Base-by-base conservation (phyloP, 2,329 filamentous ascomycete genomes). In the Drechslera avenae region DNA sequence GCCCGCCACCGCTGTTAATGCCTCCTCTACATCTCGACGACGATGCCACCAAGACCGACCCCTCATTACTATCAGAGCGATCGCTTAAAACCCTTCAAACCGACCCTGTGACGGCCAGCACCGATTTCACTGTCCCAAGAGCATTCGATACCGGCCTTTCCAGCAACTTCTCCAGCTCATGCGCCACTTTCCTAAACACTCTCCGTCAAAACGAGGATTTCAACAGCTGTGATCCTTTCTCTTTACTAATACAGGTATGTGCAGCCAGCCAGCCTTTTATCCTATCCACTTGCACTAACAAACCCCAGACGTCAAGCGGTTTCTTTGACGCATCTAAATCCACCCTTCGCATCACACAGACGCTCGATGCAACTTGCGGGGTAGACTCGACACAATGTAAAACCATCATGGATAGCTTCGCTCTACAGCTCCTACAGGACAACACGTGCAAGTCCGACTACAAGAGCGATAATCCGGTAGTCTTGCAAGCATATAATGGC, bases 291-390 rank as follows among this genome's bases (percentile, higher is more conserved):
- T 39, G 17, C 19, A 28, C 42, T 66, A 28, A 66, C 46, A 31
- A n/a, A 5, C 13, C 30, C 13, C 71, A 96, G 86, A 91, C 89
- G 56, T 97, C 93, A 8, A 83, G 81, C 43, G 85, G 85, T 33
- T 96, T 97, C 76, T 97, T 97, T 78, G 79, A 90, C 48, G 86
- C 87, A 14, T 82, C 87, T 55, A 87, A 84, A 67, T 88, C 89
- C 4, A 79, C 88, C 30, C 79, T 89, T 41, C 81, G 82, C 61
- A 88, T 93, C 52, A 90, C 91, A 1, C 84, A 85, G 54, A 86
- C 89, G 16, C 84, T 99, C 43, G 89, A 96, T 62, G 83, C 85
- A 13, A 84, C 90, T 8, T 99, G 94, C 73, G 78, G 79, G 3
- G 86, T 86, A 52, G 80, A 92, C 62, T 74, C 85, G 46, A 76